Evolutionary conservation across 768 basidiomycete species (phyloP).

Genomic region (Lanmaoa pseudosensibilis): DNA sequence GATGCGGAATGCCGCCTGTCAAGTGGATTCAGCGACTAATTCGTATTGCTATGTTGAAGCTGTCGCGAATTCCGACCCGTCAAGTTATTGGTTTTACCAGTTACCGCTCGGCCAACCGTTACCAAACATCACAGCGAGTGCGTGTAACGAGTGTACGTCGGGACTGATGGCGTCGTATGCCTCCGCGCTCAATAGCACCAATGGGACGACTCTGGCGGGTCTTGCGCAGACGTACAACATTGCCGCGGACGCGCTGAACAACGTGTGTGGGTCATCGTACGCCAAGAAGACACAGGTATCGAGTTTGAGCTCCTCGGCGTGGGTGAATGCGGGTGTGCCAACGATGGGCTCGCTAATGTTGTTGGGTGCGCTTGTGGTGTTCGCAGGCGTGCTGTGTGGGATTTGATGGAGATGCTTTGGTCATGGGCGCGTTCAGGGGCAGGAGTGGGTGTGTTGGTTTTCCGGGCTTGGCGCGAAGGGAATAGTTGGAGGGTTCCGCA

Average conservation of each 20-base stretch:
- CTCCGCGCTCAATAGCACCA: slow-evolving; percentile 38
- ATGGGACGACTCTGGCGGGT: slow-evolving; percentile 34
- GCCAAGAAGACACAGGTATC: slow-evolving; percentile 28
- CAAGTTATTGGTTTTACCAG: slow-evolving; percentile 72
- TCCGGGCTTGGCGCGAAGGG: background rate
- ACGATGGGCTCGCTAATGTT: slow-evolving; percentile 1
- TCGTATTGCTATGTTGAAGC: slow-evolving; percentile 77
- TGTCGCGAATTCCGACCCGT: slow-evolving; percentile 51
- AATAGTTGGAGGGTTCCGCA: background rate
- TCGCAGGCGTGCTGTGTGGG: slow-evolving; percentile 8
- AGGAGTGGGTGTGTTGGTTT: background rate
- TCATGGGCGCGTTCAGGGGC: background rate
- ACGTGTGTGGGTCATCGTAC: slow-evolving; percentile 53
- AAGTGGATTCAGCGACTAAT: slow-evolving; percentile 53
- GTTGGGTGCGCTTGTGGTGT: slow-evolving; percentile 16
- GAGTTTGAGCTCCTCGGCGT: slow-evolving; percentile 8
- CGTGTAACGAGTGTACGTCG: slow-evolving; percentile 67
- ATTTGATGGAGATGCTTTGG: slow-evolving; percentile 8
- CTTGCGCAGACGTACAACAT: slow-evolving; percentile 49
- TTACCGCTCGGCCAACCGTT: slow-evolving; percentile 60
- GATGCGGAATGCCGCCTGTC: slow-evolving; percentile 63
- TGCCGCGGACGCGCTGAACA: slow-evolving; percentile 47
- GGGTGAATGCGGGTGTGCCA: slow-evolving; percentile 7
- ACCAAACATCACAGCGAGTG: slow-evolving; percentile 41
- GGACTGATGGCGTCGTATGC: slow-evolving; percentile 57